Conservation (phyloP, 257 asterid species). For the Ligustrum vulgare region DNA sequence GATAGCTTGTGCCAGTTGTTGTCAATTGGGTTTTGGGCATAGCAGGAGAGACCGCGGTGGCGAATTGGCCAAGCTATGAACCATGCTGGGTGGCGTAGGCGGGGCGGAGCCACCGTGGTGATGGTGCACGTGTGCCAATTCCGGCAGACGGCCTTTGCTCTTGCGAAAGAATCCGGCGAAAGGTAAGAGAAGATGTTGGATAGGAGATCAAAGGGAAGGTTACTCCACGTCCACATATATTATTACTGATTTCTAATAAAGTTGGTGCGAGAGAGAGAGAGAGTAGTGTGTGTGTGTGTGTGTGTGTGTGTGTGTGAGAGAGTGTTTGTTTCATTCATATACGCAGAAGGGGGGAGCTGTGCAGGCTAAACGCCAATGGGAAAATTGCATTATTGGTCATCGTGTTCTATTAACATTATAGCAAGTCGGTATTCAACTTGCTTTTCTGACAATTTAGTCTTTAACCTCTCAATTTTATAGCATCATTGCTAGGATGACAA, state of each 20-base stretch:
- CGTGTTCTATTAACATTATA: background rate
- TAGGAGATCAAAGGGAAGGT: constrained; percentile 63
- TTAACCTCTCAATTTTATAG: background rate
- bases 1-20: constrained; percentile 43
- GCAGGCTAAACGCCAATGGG: background rate
- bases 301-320: no score
- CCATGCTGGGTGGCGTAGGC: constrained; percentile 57
- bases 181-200: constrained; percentile 67
- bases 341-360: background rate
- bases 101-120: constrained; percentile 9
- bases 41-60: constrained; percentile 39
- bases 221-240: no score
- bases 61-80: constrained; percentile 62
- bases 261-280: background rate
- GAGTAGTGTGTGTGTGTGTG: no score
- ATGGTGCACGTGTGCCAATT: constrained; percentile 50
- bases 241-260: constrained; percentile 8
- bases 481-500: no score
- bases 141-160: constrained; percentile 60
- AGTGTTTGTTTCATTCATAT: no score
- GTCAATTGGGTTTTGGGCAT: constrained; percentile 48
- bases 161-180: constrained; percentile 67
- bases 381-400: background rate
- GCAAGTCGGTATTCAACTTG: background rate
- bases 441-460: background rate